Evolutionary conservation across 257 asterid species (phyloP), one percentile per base, ranked within the genome.

Genomic region (Ballota nigra): DNA sequence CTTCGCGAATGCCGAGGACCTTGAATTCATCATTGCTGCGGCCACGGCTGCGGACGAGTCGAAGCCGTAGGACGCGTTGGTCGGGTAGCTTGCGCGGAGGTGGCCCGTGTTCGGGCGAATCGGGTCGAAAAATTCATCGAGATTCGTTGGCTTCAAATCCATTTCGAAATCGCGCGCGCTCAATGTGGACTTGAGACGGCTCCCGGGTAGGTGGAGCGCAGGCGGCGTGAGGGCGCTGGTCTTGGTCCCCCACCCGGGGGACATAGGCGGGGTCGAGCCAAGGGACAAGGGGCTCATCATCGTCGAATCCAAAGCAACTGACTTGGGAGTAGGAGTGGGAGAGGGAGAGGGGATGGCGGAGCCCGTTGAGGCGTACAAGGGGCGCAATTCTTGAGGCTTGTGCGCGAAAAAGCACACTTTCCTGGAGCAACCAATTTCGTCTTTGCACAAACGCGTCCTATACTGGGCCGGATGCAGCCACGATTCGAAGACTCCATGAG

Each of bases 391-490:
- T 23, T 90, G 97, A 0, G 78, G 82, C 66, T 77, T 90, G 79
- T 92, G 98, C 0, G 98, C 98, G 7, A 92, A 92, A 67, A 92
- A 92, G 75, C 98, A 92, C 7, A 92, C 98, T 77, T 86, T 92
- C 73, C 98, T 79, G 0, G 86, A 40, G 70, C 98, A 92, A 1
- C 95, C 89, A 0, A 90, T 83, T 77, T 92, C 98, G 7, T 92
- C 98, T 82, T 92, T 92, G 80, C 98, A 92, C 3, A 89, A 92
- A 15, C 97, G 86, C 36, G 98, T 92, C 71, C 94, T 74, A 70
- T 92, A 92, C 51, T 92, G 98, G 0, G 98, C 96, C 1, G 98
- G 98, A 77, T 92, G 98, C 13, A 92, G 95, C 98, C 97, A 92
- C 0, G 98, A 92, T 56, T 92, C 98, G 2, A 92, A 92, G 23